Base-by-base conservation (phyloP, 2,329 filamentous ascomycete genomes). In the Ascochyta pisi region DNA sequence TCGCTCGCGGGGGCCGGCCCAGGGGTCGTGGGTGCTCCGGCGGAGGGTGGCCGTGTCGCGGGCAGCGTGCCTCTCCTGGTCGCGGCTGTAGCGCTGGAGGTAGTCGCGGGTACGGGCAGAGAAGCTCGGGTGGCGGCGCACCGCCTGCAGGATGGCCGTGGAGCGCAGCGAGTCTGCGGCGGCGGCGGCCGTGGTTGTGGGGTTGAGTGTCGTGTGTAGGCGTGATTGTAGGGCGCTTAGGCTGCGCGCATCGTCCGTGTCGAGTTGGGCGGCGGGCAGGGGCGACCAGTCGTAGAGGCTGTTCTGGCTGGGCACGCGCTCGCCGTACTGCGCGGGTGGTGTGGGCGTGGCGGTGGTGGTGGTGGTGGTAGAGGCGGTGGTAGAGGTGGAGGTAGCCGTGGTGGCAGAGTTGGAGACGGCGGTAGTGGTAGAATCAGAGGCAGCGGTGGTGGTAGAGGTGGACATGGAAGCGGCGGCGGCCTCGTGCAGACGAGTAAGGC, bases 261-360 rank as follows among this genome's bases (percentile, higher is more conserved):
- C 16, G 37, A 35, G 42, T 10, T 31, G 38, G 15, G 23, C 33
- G 44, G 33, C 43, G 78, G 78, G 44, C 39, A 54, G 46, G 9
- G 84, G 84, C 31, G 84, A 83, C 85, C 85, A 87, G 68, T 86
- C 84, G 71, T 87, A 86, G 39, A 86, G 73, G 50, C 77, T 81
- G 63, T 85, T 83, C 58, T 79, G 73, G 62, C 79, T 80, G 16
- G 84, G 82, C 8, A 82, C 77, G 45, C 81, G 80, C 60, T 83
- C 79, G 55, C 84, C 81, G 64, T 86, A 86, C 35, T 71, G 63
- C 37, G 77, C 69, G 12, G 47, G 6, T 15, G 39, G 39, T 19
- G 47, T 4, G 23, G n/a, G n/a, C n/a, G 29, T 12, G 6, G 48
- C 16, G 4, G 13, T 3, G 27, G 27, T 29, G 27, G 27, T 12